Percentiles rank a stretch among this genome's conserved stretches.
phyloP scores from a whole-genome alignment of 2,329 filamentous ascomycete species.

The Orbilia javanica region DNA sequence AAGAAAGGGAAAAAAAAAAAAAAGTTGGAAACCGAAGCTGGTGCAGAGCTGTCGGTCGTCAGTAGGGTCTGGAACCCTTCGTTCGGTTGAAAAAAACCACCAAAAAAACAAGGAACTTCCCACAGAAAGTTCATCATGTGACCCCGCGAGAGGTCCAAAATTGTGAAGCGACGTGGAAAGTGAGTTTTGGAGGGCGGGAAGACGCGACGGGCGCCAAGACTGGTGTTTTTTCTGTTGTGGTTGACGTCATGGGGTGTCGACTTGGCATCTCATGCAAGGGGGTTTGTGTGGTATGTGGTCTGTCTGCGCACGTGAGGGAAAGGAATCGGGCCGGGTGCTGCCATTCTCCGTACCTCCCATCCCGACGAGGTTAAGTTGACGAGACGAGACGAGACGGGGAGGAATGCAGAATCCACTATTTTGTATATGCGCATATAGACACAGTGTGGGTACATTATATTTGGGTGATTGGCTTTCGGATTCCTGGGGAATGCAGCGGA shows the following conservation, averaged over 20 bases:
- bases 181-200: slow-evolving; percentile 46
- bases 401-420: background rate
- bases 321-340: background rate
- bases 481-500: background rate
- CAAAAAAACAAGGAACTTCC: slow-evolving; percentile 18
- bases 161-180: background rate
- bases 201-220: slow-evolving; percentile 49
- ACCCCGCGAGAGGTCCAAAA: slow-evolving; percentile 8
- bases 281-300: no score
- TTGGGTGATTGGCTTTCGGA: background rate
- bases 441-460: no score
- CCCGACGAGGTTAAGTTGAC: background rate
- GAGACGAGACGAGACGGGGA: background rate
- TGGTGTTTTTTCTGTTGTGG: background rate
- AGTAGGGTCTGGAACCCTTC: slow-evolving; percentile 22
- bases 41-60: background rate
- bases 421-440: no score
- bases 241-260: slow-evolving; percentile 34
- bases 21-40: background rate
- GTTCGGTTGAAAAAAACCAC: background rate
- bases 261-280: slow-evolving; percentile 41
- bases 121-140: slow-evolving; percentile 13
- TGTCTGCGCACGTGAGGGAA: slow-evolving; percentile 20
- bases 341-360: background rate
- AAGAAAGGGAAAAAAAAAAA: background rate